Evolutionary conservation across 495 filamentous ascomycete species (phyloP), one percentile per base, ranked within the genome.

Genomic region (Penicillium daleae): DNA sequence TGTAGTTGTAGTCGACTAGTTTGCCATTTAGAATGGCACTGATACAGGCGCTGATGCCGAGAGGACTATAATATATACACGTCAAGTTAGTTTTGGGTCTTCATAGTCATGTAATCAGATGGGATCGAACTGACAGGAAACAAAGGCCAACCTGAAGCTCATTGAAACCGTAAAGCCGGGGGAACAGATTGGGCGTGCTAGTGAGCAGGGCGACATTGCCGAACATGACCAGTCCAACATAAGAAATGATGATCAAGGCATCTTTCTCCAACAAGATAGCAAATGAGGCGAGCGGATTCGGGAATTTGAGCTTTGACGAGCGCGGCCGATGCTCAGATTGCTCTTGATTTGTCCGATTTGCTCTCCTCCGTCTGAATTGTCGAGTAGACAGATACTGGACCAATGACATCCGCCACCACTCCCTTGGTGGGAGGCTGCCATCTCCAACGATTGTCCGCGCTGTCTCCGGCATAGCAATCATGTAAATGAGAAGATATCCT

Each of bases 381-480:
- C 35, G 53, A 27, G 21, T n/a, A 26, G 32, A 27, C 17, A 50
- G 5, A n/a, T 49, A 51, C 21, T 50, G 29, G 13, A 59, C 21
- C 27, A 37, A 22, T 32, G 57, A 51, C 44, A 59, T 17, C 6
- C 44, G 44, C 42, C 57, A 49, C 19, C 26, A 48, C 39, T 57
- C 44, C 31, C 51, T 59, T 24, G 74, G 68, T 24, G 65, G 32
- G 10, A 13, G 4, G 2, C 35, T 40, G 29, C 90, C 90, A 70
- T 92, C 89, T 0, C 87, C 90, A 0, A 92, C 90, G 2, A 93
- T 82, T 10, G 83, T 86, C 4, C 90, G 79, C 55, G 81, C 83
- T 4, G 90, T 92, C 74, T 92, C 90, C 3, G 89, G 89, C 10
- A 90, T 76, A 7, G 78, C 68, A 37, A 89, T 44, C 10, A 81